Evolutionary conservation across 495 filamentous ascomycete genomes (phyloP), one percentile per base, ranked within the genome.

Genomic region (Daldinia vernicosa): DNA sequence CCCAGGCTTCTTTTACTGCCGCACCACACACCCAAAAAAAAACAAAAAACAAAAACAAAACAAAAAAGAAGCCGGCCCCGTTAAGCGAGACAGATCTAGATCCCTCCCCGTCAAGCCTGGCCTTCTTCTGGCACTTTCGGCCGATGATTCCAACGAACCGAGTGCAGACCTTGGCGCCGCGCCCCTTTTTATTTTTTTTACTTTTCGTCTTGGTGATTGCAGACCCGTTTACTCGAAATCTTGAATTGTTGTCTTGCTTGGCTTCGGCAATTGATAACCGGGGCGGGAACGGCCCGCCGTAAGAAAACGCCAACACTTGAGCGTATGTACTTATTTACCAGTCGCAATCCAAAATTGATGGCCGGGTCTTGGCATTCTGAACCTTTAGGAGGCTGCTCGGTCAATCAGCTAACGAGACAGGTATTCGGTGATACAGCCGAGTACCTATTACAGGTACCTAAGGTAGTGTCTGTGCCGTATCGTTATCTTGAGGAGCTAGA

Each of bases 191-290:
- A 35, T 39, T 40, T 62, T 24, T 57, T 52, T 40, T 57, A n/a
- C 33, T 39, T 32, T 17, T 68, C 14, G 14, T 37, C 9, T 62
- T 2, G 26, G 15, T 56, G 53, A 28, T 56, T 56, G 27, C 30
- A 35, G 28, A 24, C n/a, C 53, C 53, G 53, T 32, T 35, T 53
- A 3, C 66, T 67, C 7, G 17, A 68, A 62, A 66, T 57, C 51
- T 50, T 69, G 52, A 63, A 63, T 52, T 53, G 24, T 3, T 59
- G 60, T 43, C 53, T 53, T 62, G 51, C 67, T 69, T 69, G 60
- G 60, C 67, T 53, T 70, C 69, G 69, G 69, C 69, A 72, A 67
- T 67, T 72, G 55, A 56, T 39, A 24, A 57, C 40, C 57, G 67
- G 67, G 60, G 43, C 24, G 53, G 62, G 69, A 26, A 59, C 63